These are phyloP conservation scores for Triglochin maritima DNA, from an alignment of 106 monocot species.

Conservation along the genomic window DNA sequence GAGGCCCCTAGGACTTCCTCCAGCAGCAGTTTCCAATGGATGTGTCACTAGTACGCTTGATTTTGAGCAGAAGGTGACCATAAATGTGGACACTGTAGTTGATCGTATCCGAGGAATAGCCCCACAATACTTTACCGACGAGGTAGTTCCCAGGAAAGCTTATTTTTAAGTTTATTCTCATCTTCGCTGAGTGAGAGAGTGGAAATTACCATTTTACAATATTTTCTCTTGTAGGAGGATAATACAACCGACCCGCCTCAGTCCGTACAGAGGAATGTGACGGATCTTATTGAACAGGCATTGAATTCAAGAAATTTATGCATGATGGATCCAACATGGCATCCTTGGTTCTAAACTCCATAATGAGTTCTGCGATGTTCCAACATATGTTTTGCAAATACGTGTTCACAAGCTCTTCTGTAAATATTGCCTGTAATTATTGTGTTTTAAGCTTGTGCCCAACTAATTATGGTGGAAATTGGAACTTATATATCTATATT, in stretches of 20 bases:
- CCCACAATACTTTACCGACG: slow-evolving; percentile 61
- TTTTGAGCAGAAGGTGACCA: slow-evolving; percentile 84
- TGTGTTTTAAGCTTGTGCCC: too few species aligned
- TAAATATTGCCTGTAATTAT: too few species aligned
- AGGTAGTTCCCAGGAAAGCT: slow-evolving; percentile 33
- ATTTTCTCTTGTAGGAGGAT: slow-evolving; percentile 45
- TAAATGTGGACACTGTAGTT: slow-evolving; percentile 82
- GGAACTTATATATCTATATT: too few species aligned
- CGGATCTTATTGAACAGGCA: slow-evolving; percentile 75
- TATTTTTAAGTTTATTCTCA: not conserved
- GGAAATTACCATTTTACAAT: not conserved
- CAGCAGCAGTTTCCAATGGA: slow-evolving; percentile 43
- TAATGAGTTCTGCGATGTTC: too few species aligned
- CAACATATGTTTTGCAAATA: too few species aligned
- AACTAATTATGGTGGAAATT: too few species aligned
- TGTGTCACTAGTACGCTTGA: slow-evolving; percentile 48
- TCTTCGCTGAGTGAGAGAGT: not conserved
- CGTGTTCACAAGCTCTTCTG: too few species aligned
- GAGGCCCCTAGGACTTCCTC: slow-evolving; percentile 64
- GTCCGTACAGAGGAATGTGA: slow-evolving; percentile 82
- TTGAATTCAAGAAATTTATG: slow-evolving; percentile 67
- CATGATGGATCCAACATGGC: slow-evolving; percentile 99
- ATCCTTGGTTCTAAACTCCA: slow-evolving; percentile 75
- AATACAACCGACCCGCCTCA: slow-evolving; percentile 69
- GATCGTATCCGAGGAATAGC: slow-evolving; percentile 73